A percentile compares a stretch with the other conserved stretches of the same genome.
These are phyloP conservation scores for Bryoglossum gracile DNA, from an alignment of 495 filamentous ascomycete genomes.

Conservation along the genomic window DNA sequence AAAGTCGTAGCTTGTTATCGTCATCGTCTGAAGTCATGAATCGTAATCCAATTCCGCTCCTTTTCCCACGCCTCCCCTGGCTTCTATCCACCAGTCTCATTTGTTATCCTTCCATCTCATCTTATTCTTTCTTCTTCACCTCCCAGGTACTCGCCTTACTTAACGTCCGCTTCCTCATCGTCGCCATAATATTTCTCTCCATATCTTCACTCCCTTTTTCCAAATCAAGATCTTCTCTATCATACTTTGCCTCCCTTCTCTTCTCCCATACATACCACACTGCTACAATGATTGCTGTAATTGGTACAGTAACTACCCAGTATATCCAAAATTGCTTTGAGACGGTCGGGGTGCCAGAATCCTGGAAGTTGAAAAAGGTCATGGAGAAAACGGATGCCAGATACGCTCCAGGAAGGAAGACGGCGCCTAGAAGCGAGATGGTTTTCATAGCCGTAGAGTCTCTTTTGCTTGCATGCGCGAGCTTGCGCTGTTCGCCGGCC, in stretches of 20 bases:
- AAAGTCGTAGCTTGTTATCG: slow-evolving; percentile 3
- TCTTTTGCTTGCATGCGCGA: slow-evolving; percentile 48
- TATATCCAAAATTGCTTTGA: slow-evolving; percentile 46
- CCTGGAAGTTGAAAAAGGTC: slow-evolving; percentile 48
- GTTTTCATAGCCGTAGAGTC: slow-evolving; percentile 51
- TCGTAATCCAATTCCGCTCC: neutral
- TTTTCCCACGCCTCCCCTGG: neutral
- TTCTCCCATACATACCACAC: slow-evolving; percentile 41
- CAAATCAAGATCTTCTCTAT: slow-evolving; percentile 38
- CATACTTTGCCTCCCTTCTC: slow-evolving; percentile 37
- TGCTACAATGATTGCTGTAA: slow-evolving; percentile 39
- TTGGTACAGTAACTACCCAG: slow-evolving; percentile 43
- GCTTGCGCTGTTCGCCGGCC: slow-evolving; percentile 47
- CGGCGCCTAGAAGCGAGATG: slow-evolving; percentile 46
- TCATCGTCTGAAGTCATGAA: slow-evolving; percentile 4
- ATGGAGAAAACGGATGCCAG: slow-evolving; percentile 48
- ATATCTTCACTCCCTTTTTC: slow-evolving; percentile 46
- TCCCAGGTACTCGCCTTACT: slow-evolving; percentile 41
- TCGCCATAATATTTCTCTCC: slow-evolving; percentile 45
- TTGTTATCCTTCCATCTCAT: too few species aligned
- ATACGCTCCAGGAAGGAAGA: slow-evolving; percentile 49
- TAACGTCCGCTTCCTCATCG: slow-evolving; percentile 46
- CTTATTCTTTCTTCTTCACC: slow-evolving; percentile 20
- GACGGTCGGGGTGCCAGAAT: slow-evolving; percentile 20
- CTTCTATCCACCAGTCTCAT: neutral